phyloP scores from a whole-genome alignment of 768 basidiomycete genomes.

The Suillus luteus region DNA sequence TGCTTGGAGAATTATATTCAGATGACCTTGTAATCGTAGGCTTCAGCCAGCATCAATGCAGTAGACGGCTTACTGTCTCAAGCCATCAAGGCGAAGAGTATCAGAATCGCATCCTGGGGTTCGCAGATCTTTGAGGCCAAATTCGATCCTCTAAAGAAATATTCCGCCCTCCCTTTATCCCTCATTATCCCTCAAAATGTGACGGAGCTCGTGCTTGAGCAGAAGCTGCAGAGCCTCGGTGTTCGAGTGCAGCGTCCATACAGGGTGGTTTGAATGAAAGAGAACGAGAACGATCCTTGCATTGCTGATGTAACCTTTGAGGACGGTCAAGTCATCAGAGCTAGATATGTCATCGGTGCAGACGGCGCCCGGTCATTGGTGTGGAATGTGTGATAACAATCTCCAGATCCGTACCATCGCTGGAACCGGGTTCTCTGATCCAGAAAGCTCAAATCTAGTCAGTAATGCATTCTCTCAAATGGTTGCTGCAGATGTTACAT shows the following conservation, averaged over 20 bases:
- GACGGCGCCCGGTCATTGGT: slow-evolving; percentile 53
- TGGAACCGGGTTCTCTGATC: slow-evolving; percentile 47
- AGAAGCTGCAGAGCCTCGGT: slow-evolving; percentile 34
- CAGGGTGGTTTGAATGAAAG: slow-evolving; percentile 41
- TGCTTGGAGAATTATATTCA: not conserved
- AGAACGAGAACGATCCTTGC: slow-evolving; percentile 27
- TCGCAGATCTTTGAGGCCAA: slow-evolving; percentile 30
- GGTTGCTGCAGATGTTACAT: slow-evolving; percentile 48
- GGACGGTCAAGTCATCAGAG: slow-evolving; percentile 42
- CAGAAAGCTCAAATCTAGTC: slow-evolving; percentile 31
- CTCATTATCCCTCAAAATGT: slow-evolving; percentile 46
- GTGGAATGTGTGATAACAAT: not conserved
- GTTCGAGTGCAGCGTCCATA: slow-evolving; percentile 40
- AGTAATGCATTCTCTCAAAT: slow-evolving; percentile 36
- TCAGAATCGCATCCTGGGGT: slow-evolving; percentile 35
- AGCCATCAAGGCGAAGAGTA: slow-evolving; percentile 28
- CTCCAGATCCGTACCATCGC: slow-evolving; percentile 43
- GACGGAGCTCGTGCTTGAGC: slow-evolving; percentile 43
- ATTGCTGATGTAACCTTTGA: slow-evolving; percentile 47
- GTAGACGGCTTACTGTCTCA: slow-evolving; percentile 35
- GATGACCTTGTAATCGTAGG: slow-evolving; percentile 35
- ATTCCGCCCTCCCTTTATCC: slow-evolving; percentile 48
- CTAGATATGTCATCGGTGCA: slow-evolving; percentile 52
- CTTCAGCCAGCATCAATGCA: slow-evolving; percentile 41
- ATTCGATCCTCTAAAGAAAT: slow-evolving; percentile 36